These are phyloP conservation scores for Cichorium intybus DNA, from an alignment of 140 eudicot species.

Conservation along the genomic window DNA sequence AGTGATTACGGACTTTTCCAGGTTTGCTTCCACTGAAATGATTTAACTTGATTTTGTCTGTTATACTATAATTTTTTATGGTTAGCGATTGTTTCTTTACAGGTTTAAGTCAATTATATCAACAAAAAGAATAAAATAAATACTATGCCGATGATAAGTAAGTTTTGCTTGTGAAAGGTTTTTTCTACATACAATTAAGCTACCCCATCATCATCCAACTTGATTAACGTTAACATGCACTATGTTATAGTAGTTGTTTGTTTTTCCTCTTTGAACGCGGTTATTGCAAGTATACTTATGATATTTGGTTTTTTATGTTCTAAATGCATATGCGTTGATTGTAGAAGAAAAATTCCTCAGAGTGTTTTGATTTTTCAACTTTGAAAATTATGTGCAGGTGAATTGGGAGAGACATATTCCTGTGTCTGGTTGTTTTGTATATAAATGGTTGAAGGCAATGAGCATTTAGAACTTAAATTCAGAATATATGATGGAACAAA, in stretches of 20 bases:
- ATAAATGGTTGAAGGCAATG: slow-evolving; percentile 64
- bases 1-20: slow-evolving; percentile 19
- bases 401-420: slow-evolving; percentile 22
- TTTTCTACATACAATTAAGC: not conserved
- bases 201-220: slow-evolving; percentile 21
- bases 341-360: too few species aligned
- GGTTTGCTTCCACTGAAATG: slow-evolving; percentile 27
- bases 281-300: not conserved
- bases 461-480: slow-evolving; percentile 63
- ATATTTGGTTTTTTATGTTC: not conserved
- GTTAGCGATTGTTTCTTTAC: slow-evolving; percentile 11
- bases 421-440: slow-evolving; percentile 26
- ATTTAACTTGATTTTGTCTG: slow-evolving; percentile 15
- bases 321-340: not conserved
- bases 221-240: slow-evolving; percentile 23
- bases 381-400: slow-evolving; percentile 25
- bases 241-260: slow-evolving; percentile 3
- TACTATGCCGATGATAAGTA: slow-evolving; percentile 6
- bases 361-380: not conserved
- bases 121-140: not conserved
- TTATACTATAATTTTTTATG: slow-evolving; percentile 14
- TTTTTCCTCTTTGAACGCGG: slow-evolving; percentile 10
- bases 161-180: slow-evolving; percentile 6
- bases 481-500: slow-evolving; percentile 77
- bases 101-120: not conserved